phyloP scores from a whole-genome alignment of 2,329 filamentous ascomycete genomes.

The Trichoderma hamatum region DNA sequence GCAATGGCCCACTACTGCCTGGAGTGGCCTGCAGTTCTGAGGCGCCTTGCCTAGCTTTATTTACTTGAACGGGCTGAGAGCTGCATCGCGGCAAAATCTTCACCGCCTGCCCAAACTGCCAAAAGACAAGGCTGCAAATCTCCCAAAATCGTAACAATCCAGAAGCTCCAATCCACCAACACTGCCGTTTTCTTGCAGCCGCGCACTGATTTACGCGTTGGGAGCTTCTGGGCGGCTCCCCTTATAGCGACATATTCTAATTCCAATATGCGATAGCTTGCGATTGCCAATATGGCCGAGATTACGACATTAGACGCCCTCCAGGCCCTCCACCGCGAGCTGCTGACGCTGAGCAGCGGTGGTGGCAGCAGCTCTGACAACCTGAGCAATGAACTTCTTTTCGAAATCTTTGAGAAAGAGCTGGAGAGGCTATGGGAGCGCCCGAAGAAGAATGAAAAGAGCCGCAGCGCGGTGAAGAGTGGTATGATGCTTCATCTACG shows the following conservation, averaged over 20 bases:
- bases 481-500: constrained; percentile 50
- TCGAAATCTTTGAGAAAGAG: constrained; percentile 70
- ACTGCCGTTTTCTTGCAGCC: constrained; percentile 29
- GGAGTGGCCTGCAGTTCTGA: not conserved
- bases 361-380: constrained; percentile 63
- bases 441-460: constrained; percentile 71
- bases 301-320: constrained; percentile 74
- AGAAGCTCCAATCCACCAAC: constrained; percentile 25
- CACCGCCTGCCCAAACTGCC: constrained; percentile 41
- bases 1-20: constrained; percentile 18
- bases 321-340: constrained; percentile 82
- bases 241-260: constrained; percentile 30
- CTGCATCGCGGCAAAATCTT: constrained; percentile 39
- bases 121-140: constrained; percentile 39
- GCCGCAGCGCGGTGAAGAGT: constrained; percentile 69
- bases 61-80: constrained; percentile 7
- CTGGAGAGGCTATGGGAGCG: constrained; percentile 77
- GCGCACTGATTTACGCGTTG: constrained; percentile 34
- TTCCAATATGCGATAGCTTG: constrained; percentile 52
- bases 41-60: not conserved
- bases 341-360: constrained; percentile 74
- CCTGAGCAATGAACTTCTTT: constrained; percentile 70
- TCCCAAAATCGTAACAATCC: constrained; percentile 31
- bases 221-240: constrained; percentile 24
- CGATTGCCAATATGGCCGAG: constrained; percentile 66